phyloP scores from a whole-genome alignment of 305 asterid species.

The Lippia alba region DNA sequence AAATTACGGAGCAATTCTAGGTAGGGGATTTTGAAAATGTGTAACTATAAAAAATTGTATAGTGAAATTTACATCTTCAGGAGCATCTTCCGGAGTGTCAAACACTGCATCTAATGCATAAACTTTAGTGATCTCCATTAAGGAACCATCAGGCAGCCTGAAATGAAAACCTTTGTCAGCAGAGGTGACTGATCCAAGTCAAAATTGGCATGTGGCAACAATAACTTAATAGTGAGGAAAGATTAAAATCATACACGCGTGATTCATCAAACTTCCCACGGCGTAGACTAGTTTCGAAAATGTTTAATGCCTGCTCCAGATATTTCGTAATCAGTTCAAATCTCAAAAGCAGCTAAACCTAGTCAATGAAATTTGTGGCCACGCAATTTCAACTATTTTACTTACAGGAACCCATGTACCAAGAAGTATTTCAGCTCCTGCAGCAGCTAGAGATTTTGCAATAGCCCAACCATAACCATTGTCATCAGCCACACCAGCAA shows the following conservation, averaged over 20 bases:
- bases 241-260: constrained; percentile 61
- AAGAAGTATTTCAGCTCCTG: constrained; percentile 88
- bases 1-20: constrained; percentile 27
- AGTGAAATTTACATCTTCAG: constrained; percentile 69
- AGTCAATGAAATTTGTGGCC: constrained; percentile 10
- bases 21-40: constrained; percentile 13
- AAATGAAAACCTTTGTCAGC: constrained; percentile 35
- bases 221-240: constrained; percentile 19
- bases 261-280: constrained; percentile 93
- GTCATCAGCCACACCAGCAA: constrained; percentile 93
- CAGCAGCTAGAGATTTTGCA: constrained; percentile 88
- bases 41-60: background rate
- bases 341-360: constrained; percentile 28
- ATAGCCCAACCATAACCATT: constrained; percentile 97
- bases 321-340: constrained; percentile 32
- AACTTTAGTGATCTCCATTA: constrained; percentile 87
- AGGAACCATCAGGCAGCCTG: constrained; percentile 90
- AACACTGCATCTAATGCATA: constrained; percentile 87
- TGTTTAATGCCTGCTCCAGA: constrained; percentile 69
- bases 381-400: constrained; percentile 33
- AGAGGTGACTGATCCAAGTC: constrained; percentile 14
- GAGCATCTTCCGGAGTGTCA: constrained; percentile 80
- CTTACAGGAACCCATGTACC: constrained; percentile 96
- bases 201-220: constrained; percentile 19
- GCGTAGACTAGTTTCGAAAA: constrained; percentile 86